Base-by-base conservation (phyloP, 495 filamentous ascomycete species). In the Xylaria castorea region DNA sequence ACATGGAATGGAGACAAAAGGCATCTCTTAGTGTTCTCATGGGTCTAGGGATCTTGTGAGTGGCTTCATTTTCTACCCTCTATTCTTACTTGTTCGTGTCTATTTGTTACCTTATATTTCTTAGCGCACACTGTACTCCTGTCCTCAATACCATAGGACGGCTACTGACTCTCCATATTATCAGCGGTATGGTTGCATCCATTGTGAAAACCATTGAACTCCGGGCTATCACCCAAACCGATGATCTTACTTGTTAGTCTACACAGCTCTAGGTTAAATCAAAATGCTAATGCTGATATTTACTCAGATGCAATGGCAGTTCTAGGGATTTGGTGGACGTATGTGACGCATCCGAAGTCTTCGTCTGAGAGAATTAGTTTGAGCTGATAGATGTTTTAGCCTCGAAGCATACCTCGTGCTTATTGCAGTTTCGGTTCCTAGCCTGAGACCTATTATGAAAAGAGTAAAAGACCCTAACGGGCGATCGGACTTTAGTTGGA, bases 1-100 rank as follows among this genome's bases (percentile, higher is more conserved):
- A 72, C 4, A 72, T 72, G 71, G 63, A 62, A 32, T 68, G 30
- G 46, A 72, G 50, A 48, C 71, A 72, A 50, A 72, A 72, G 48
- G 16, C 61, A 16, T 72, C 36, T 25, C 61, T 67, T 4, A 72
- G 70, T 20, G 40, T n/a, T 14, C 34, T 72, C 3, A 72, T 72
- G 70, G 70, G 70, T 9, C 32, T 72, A 20, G 70, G 70, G 5
- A 60, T 72, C 32, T 55, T 55, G 51, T 55, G 7, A 55, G 51
- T 55, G 20, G 51, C 20, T 25, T 51, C 48, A 0, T n/a, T 4
- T 9, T 51, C 8, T 51, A 5, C 9, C 25, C 25, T 55, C 6
- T 11, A 55, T 22, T 55, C 22, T 55, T n/a, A n/a, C n/a, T n/a
- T 51, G n/a, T 22, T 22, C 20, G 3, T 22, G 48, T 1, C n/a